Base-by-base conservation (phyloP, 345 rosid genomes). In the Eucalyptus cloeziana region DNA sequence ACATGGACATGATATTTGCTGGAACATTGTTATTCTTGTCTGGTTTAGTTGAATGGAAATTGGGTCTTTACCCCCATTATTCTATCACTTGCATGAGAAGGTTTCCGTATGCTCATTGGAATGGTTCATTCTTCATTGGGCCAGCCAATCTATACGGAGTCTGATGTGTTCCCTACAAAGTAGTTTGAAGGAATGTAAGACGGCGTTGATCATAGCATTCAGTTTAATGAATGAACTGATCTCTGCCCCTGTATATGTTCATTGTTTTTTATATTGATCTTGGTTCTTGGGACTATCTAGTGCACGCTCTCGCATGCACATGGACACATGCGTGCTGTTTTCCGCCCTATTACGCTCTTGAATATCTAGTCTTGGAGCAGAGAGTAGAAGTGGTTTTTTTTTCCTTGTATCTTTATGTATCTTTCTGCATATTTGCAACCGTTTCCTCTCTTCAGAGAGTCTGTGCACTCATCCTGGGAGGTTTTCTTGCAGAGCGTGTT, bases 401-500 rank as follows among this genome's bases (percentile, higher is more conserved):
- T 13, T 31, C 62, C 47, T 88, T 83, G 88, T 76, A 37, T 37
- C 45, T 88, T n/a, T 24, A 52, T 21, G 12, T 79, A 37, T 30
- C 45, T 45, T 85, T 85, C 69, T 86, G 88, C 88, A 50, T 40
- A 51, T 86, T 91, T 43, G 86, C 86, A 50, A 49, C 25, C 8
- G 21, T 90, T 49, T 45, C 58, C 19, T 69, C 47, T 80, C 87
- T 85, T 89, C 62, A 49, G 27, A 71, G 45, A 76, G 67, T 21
- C 43, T 60, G 33, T 50, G 50, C 10, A 17, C 79, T 67, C 49
- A 51, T 47, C 22, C 45, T 15, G 14, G 21, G 52, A 14, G 52
- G 90, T 86, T 89, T 87, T 91, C 47, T 91, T 91, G 94, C 96
- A 98, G 99, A 97, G 93, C 97, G 97, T 37, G 99, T 96, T 88